A percentile compares a stretch with the other conserved stretches of the same genome.
phyloP scores from a whole-genome alignment of 2,329 filamentous ascomycete species.

The Teratosphaeria epicoccoides region DNA sequence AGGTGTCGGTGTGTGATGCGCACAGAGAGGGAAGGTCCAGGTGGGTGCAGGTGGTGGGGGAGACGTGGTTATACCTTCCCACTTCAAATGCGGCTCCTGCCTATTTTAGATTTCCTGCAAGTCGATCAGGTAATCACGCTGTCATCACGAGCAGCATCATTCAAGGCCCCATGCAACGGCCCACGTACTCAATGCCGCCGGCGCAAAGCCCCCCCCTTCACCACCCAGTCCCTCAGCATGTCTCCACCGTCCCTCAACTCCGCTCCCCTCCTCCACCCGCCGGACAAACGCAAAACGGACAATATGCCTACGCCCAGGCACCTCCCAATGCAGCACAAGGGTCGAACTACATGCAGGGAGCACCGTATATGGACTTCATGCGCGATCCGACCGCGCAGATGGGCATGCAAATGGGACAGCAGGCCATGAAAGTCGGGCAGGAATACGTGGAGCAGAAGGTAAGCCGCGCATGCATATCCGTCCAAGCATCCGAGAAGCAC shows the following conservation, averaged over 20 bases:
- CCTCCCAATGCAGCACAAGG: slow-evolving; percentile 41
- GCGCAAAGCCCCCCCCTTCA: slow-evolving; percentile 82
- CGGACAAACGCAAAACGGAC: slow-evolving; percentile 48
- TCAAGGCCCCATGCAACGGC: slow-evolving; percentile 85
- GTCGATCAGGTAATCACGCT: no score
- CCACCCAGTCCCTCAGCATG: slow-evolving; percentile 91
- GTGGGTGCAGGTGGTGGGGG: no score
- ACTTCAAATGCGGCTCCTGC: no score
- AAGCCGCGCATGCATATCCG: slow-evolving; percentile 23
- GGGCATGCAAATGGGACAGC: slow-evolving; percentile 87
- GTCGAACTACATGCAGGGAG: slow-evolving; percentile 37
- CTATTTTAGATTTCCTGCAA: no score
- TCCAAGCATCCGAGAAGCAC: background rate
- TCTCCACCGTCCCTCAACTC: slow-evolving; percentile 93
- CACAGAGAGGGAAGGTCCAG: no score
- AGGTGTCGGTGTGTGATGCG: no score
- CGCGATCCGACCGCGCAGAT: slow-evolving; percentile 92
- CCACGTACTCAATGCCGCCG: slow-evolving; percentile 63
- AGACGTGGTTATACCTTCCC: no score
- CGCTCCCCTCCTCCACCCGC: slow-evolving; percentile 80
- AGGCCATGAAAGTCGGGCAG: slow-evolving; percentile 79
- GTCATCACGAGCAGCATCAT: no score
- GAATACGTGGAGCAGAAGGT: slow-evolving; percentile 96
- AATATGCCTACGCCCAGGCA: slow-evolving; percentile 47
- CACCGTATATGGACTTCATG: slow-evolving; percentile 78